Conservation (phyloP, 345 rosid species). For the Theobroma cacao region DNA sequence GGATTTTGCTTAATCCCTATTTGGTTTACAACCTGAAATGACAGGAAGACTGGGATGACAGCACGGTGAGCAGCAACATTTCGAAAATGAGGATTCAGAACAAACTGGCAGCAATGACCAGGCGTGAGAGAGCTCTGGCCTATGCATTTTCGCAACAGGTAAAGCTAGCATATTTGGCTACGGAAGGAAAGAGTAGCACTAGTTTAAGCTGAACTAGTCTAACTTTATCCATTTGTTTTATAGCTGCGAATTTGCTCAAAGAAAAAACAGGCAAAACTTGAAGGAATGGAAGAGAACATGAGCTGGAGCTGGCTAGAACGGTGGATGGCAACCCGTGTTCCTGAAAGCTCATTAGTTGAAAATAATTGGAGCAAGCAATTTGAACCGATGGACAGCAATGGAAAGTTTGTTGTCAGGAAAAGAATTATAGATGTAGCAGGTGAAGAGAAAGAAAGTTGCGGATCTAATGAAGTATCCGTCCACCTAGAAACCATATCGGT, state of each 20-base stretch:
- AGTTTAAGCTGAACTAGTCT: background rate
- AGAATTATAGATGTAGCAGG: constrained; percentile 39
- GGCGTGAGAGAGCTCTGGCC: constrained; percentile 85
- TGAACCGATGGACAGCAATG: constrained; percentile 24
- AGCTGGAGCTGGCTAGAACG: constrained; percentile 90
- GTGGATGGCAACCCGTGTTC: constrained; percentile 85
- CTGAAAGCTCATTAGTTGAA: constrained; percentile 40
- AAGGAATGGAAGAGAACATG: constrained; percentile 42
- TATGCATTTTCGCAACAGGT: constrained; percentile 96
- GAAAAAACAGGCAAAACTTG: constrained; percentile 46
- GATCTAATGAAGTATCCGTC: constrained; percentile 70
- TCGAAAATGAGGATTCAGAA: constrained; percentile 62
- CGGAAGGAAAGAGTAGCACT: background rate
- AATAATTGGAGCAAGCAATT: constrained; percentile 25
- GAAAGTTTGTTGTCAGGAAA: constrained; percentile 24
- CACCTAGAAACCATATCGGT: constrained; percentile 42
- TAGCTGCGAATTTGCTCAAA: constrained; percentile 71
- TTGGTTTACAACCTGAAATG: constrained; percentile 10
- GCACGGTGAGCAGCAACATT: constrained; percentile 76
- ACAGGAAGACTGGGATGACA: constrained; percentile 94
- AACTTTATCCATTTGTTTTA: constrained; percentile 5
- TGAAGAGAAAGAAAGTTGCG: constrained; percentile 83
- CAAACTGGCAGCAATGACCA: constrained; percentile 67
- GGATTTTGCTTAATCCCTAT: background rate
- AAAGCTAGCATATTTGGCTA: background rate